Percentiles rank a stretch among this genome's conserved stretches.
These are phyloP conservation scores for Paramecium sonneborni DNA, from an alignment of 73 alveolate genomes.

Conservation along the genomic window DNA sequence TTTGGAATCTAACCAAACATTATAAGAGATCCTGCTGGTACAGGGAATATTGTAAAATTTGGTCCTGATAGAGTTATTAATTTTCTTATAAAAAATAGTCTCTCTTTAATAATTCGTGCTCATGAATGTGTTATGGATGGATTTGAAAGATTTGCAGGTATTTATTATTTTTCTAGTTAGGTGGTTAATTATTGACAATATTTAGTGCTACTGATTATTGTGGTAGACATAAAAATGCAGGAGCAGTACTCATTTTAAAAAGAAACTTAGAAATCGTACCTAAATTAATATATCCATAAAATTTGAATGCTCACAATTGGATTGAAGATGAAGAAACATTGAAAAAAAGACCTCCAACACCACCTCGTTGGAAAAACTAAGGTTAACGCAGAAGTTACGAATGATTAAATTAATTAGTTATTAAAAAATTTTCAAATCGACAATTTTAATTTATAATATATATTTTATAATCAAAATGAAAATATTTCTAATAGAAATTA, in stretches of 20 bases:
- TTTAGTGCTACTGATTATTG: slow-evolving; percentile 97
- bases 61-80: slow-evolving; percentile 99
- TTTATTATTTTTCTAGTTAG: neutral
- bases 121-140: slow-evolving; percentile 99
- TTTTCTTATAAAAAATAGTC: slow-evolving; percentile 89
- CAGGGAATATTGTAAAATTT: slow-evolving; percentile 98
- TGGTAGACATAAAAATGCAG: slow-evolving; percentile 99
- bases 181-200: slow-evolving; percentile 96
- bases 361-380: slow-evolving; percentile 82
- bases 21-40: slow-evolving; percentile 99
- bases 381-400: slow-evolving; percentile 44
- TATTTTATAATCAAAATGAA: too few relatives aligned
- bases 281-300: slow-evolving; percentile 89
- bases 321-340: slow-evolving; percentile 90
- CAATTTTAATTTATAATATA: too few relatives aligned
- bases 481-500: too few relatives aligned
- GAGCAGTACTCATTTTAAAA: slow-evolving; percentile 93
- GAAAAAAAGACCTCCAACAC: slow-evolving; percentile 95
- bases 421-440: neutral
- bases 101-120: slow-evolving; percentile 90
- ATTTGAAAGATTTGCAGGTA: slow-evolving; percentile 97
- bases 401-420: neutral
- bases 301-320: slow-evolving; percentile 91
- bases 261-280: slow-evolving; percentile 93
- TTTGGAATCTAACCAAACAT: slow-evolving; percentile 96